Conservation (phyloP, 2,329 filamentous ascomycete genomes). For the Aspergillus sp. region DNA sequence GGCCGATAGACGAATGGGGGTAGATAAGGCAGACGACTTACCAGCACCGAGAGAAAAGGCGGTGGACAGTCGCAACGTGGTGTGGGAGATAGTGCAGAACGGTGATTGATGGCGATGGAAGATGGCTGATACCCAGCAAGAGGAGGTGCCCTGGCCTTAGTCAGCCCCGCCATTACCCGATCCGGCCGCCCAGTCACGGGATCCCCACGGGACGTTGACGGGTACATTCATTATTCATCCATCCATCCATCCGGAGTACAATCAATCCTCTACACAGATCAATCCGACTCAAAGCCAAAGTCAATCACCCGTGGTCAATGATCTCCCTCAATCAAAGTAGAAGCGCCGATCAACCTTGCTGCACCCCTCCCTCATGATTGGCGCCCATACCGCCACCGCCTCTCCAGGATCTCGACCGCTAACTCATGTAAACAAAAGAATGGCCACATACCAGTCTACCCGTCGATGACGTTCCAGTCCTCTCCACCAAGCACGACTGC, state of each 20-base stretch:
- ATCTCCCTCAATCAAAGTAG: too few species aligned
- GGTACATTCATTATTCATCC: too few species aligned
- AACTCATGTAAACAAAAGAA: constrained; percentile 1
- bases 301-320: neutral
- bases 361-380: too few species aligned
- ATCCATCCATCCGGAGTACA: too few species aligned
- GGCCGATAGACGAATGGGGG: constrained; percentile 5
- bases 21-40: constrained; percentile 13
- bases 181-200: constrained; percentile 27
- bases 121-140: constrained; percentile 17
- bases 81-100: neutral
- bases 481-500: constrained; percentile 8
- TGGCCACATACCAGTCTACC: constrained; percentile 7
- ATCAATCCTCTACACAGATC: neutral
- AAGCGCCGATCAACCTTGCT: too few species aligned
- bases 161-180: constrained; percentile 12
- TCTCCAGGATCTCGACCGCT: neutral
- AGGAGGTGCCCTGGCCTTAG: constrained; percentile 8
- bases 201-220: neutral
- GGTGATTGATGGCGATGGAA: neutral
- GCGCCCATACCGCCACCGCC: neutral
- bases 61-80: constrained; percentile 16
- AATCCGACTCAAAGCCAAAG: neutral
- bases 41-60: constrained; percentile 19
- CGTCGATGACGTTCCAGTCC: constrained; percentile 17